Evolutionary conservation across 768 basidiomycete species (phyloP).

Genomic region (Paxillus ammoniavirescens): DNA sequence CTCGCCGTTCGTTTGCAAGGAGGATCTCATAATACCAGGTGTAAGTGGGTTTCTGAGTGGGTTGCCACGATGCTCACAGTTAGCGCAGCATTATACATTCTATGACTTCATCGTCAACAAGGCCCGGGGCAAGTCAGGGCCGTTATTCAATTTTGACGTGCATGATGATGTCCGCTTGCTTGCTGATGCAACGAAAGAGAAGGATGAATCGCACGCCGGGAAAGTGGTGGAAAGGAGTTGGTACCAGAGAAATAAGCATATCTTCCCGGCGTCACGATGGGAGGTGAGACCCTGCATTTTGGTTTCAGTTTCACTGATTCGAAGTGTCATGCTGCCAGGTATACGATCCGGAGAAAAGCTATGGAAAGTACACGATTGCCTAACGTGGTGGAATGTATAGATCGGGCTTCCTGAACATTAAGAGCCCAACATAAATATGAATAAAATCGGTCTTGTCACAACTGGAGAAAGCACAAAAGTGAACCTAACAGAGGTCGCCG

Average conservation of each 20-base stretch:
- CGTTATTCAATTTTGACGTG: conserved; percentile 97
- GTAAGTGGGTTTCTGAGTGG: conserved; percentile 42
- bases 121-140: conserved; percentile 96
- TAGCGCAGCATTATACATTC: conserved; percentile 88
- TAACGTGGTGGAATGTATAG: conserved; percentile 16
- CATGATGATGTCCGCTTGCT: conserved; percentile 96
- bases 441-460: too few species aligned
- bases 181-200: conserved; percentile 93
- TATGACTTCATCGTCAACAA: conserved; percentile 99
- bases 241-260: conserved; percentile 96
- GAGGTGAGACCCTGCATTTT: conserved; percentile 62
- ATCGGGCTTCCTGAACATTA: conserved; percentile 25
- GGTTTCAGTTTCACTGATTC: conserved; percentile 1
- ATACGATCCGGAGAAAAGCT: conserved; percentile 92
- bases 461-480: too few species aligned
- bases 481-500: too few species aligned
- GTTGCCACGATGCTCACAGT: neutral
- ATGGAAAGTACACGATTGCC: conserved; percentile 87
- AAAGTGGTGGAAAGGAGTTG: conserved; percentile 97
- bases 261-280: conserved; percentile 96
- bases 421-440: too few species aligned
- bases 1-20: conserved; percentile 44
- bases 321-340: conserved; percentile 44
- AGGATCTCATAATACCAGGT: conserved; percentile 97
- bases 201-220: conserved; percentile 97